These are phyloP conservation scores for Madurella mycetomatis DNA, from an alignment of 2,329 filamentous ascomycete genomes.

Conservation along the genomic window DNA sequence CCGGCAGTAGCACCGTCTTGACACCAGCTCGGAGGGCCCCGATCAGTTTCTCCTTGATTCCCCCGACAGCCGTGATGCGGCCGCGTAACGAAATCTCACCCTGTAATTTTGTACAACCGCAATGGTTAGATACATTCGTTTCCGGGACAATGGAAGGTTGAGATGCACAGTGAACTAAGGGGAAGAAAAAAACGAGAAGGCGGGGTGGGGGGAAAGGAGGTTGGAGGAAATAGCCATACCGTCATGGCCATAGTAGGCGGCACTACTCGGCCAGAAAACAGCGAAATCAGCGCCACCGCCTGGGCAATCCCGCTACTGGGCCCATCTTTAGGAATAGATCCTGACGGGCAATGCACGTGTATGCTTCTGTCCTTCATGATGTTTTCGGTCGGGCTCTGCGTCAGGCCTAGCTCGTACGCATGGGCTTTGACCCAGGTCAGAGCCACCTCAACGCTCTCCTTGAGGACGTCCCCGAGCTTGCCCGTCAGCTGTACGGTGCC, in stretches of 20 bases:
- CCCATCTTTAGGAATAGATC: slow-evolving; percentile 92
- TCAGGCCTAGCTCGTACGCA: slow-evolving; percentile 83
- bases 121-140: not conserved
- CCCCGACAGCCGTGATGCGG: slow-evolving; percentile 87
- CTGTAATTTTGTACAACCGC: slow-evolving; percentile 34
- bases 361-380: slow-evolving; percentile 94
- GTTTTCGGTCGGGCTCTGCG: slow-evolving; percentile 74
- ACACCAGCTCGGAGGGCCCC: slow-evolving; percentile 89
- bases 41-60: slow-evolving; percentile 98
- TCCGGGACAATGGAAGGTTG: slow-evolving; percentile 5
- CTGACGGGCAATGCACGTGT: slow-evolving; percentile 93
- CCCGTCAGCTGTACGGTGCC: slow-evolving; percentile 93
- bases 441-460: slow-evolving; percentile 94
- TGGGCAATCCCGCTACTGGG: slow-evolving; percentile 86
- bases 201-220: not conserved
- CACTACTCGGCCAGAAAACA: slow-evolving; percentile 82
- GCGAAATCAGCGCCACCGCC: slow-evolving; percentile 84
- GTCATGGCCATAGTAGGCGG: slow-evolving; percentile 96
- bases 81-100: slow-evolving; percentile 76
- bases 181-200: not conserved
- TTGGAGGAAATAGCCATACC: slow-evolving; percentile 38
- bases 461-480: slow-evolving; percentile 92
- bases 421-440: slow-evolving; percentile 97
- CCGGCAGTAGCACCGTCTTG: slow-evolving; percentile 85
- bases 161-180: slow-evolving; percentile 6